Percentiles rank a stretch among this genome's conserved stretches.
These are phyloP conservation scores for Ascochyta lentis DNA, from an alignment of 2,329 filamentous ascomycete genomes.

Conservation along the genomic window DNA sequence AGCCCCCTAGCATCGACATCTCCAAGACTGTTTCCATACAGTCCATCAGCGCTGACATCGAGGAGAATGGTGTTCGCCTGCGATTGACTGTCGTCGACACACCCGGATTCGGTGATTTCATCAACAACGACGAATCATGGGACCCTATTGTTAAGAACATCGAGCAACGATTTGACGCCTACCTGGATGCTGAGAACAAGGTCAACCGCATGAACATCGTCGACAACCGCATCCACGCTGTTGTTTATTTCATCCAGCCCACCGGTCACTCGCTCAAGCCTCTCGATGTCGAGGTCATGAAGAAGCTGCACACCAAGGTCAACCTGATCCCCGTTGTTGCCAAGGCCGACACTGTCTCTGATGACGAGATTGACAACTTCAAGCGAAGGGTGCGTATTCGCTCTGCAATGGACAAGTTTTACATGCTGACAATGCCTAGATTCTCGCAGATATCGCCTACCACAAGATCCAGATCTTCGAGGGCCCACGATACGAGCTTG, in stretches of 20 bases:
- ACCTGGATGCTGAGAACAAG: constrained; percentile 99
- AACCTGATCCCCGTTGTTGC: constrained; percentile 99
- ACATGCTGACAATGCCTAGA: constrained; percentile 62
- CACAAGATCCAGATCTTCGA: constrained; percentile 99
- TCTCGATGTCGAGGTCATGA: constrained; percentile 99
- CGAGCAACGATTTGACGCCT: constrained; percentile 97
- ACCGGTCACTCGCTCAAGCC: constrained; percentile 98
- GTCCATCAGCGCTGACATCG: constrained; percentile 71
- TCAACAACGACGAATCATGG: constrained; percentile 99
- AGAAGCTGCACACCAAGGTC: constrained; percentile 99
- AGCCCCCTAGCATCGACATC: constrained; percentile 95
- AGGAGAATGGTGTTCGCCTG: constrained; percentile 97
- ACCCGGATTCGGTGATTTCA: constrained; percentile 97
- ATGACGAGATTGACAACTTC: constrained; percentile 93
- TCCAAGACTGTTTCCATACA: constrained; percentile 75
- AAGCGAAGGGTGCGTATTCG: constrained; percentile 83
- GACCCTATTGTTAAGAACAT: constrained; percentile 99
- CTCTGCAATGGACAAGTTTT: background rate
- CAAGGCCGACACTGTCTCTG: constrained; percentile 96
- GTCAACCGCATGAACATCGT: constrained; percentile 99
- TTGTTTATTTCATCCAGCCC: constrained; percentile 99
- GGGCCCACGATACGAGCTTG: constrained; percentile 95
- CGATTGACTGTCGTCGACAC: constrained; percentile 97
- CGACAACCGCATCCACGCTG: constrained; percentile 98
- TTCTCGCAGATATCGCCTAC: constrained; percentile 94